These are phyloP conservation scores for Globisporangium okanoganense DNA, from an alignment of 352 stramenopile species.

Conservation along the genomic window DNA sequence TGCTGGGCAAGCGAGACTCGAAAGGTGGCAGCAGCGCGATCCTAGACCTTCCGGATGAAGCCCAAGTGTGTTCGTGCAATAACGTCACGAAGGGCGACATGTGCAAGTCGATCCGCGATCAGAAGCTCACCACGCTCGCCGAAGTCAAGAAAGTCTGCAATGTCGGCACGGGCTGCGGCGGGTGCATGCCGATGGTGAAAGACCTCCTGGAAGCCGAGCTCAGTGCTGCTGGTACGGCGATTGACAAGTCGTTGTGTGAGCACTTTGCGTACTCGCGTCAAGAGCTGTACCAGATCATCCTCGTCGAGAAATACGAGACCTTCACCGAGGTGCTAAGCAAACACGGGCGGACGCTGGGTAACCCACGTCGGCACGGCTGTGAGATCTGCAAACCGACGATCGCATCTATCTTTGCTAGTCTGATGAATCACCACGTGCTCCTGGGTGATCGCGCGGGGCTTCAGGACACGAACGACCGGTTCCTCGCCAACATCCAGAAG, in stretches of 20 bases:
- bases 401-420: slow-evolving; percentile 86
- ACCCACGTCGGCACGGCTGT: slow-evolving; percentile 67
- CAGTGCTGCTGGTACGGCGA: slow-evolving; percentile 70
- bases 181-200: slow-evolving; percentile 90
- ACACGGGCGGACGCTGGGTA: slow-evolving; percentile 54
- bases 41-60: slow-evolving; percentile 65
- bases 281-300: slow-evolving; percentile 87
- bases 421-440: slow-evolving; percentile 87
- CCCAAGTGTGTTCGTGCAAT: slow-evolving; percentile 92
- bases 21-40: slow-evolving; percentile 28
- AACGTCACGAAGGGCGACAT: slow-evolving; percentile 87
- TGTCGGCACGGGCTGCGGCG: slow-evolving; percentile 87
- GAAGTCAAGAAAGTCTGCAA: slow-evolving; percentile 86
- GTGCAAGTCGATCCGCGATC: slow-evolving; percentile 60
- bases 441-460: slow-evolving; percentile 70
- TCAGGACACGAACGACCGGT: slow-evolving; percentile 92
- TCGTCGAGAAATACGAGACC: slow-evolving; percentile 77
- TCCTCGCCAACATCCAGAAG: slow-evolving; percentile 92
- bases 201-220: slow-evolving; percentile 82
- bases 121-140: slow-evolving; percentile 66
- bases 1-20: slow-evolving; percentile 40
- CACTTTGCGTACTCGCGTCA: slow-evolving; percentile 89
- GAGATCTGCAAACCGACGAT: slow-evolving; percentile 92
- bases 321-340: slow-evolving; percentile 87
- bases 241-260: slow-evolving; percentile 90